Conservation (phyloP, 2,329 filamentous ascomycete species). For the Dothideomycetidae sp. region DNA sequence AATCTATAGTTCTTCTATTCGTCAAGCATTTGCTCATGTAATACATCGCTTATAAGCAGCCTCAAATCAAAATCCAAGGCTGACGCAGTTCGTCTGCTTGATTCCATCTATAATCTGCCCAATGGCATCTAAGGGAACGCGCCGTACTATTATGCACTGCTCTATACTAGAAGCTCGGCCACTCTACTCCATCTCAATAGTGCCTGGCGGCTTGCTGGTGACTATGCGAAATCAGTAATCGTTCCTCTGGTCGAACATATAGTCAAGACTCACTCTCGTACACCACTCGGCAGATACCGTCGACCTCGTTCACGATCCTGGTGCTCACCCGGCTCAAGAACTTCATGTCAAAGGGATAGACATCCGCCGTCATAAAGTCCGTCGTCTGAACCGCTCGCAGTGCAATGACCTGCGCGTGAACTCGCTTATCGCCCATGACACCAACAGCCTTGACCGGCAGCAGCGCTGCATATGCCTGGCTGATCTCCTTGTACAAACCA, state of each 20-base stretch:
- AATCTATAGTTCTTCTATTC: too few species aligned
- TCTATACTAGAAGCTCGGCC: too few species aligned
- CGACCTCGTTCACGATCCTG: conserved; percentile 61
- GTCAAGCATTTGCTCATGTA: too few species aligned
- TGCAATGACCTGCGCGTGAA: conserved; percentile 48
- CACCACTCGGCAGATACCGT: conserved; percentile 55
- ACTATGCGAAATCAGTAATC: too few species aligned
- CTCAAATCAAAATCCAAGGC: too few species aligned
- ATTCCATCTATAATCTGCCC: too few species aligned
- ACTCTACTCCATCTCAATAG: conserved; percentile 57
- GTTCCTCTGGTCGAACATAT: too few species aligned
- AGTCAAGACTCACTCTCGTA: conserved; percentile 45
- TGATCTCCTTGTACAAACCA: conserved; percentile 58
- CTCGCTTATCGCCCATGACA: conserved; percentile 56
- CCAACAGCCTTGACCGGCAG: conserved; percentile 51
- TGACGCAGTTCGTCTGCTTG: too few species aligned
- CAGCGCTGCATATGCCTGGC: conserved; percentile 56
- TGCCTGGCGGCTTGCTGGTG: conserved; percentile 54
- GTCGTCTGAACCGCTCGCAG: conserved; percentile 47
- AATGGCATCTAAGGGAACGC: too few species aligned
- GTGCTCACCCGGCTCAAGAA: conserved; percentile 52
- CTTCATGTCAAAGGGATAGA: conserved; percentile 49
- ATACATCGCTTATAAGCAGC: too few species aligned
- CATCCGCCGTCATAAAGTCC: conserved; percentile 64
- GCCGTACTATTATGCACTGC: too few species aligned